Percentiles rank a stretch among this genome's conserved stretches.
Evolutionary conservation across 352 stramenopile species (phyloP).

Genomic region (Globisporangium emineosum): DNA sequence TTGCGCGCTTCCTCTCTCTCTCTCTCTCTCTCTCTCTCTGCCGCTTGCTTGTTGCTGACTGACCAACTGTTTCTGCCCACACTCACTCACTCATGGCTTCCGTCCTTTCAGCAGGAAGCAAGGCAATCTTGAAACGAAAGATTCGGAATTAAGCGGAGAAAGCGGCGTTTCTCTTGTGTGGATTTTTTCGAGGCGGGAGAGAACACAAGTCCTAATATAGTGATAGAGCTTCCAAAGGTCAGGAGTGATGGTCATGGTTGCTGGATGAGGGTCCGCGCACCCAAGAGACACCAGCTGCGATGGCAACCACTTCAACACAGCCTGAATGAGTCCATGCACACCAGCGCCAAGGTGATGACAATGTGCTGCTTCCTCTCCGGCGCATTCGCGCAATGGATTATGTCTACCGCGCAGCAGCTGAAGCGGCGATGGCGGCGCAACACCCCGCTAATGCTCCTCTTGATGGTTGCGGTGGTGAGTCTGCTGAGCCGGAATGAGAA

Average conservation of each 20-base stretch:
- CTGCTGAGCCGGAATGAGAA: neutral
- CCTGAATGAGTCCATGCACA: neutral
- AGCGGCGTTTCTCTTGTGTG: constrained; percentile 7
- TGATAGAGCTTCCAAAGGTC: neutral
- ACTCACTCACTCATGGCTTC: neutral
- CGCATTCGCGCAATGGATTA: neutral
- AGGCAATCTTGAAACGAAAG: constrained; percentile 18
- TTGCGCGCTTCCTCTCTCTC: constrained; percentile 5
- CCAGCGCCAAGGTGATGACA: neutral
- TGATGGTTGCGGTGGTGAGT: neutral
- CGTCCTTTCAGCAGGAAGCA: constrained; percentile 3
- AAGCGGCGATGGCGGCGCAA: neutral
- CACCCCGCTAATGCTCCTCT: neutral
- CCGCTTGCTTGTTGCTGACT: neutral
- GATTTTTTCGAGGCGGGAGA: constrained; percentile 10
- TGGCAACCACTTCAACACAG: neutral
- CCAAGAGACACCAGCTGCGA: neutral
- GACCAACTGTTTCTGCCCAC: constrained; percentile 1
- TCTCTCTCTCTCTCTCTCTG: constrained; percentile 12
- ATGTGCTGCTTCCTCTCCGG: neutral
- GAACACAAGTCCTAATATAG: neutral
- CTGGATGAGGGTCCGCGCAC: too few relatives aligned
- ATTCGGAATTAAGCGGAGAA: constrained; percentile 13
- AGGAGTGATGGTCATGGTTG: too few relatives aligned
- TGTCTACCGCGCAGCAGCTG: neutral